Evolutionary conservation across 352 stramenopile species (phyloP), one percentile per base, ranked within the genome.

Genomic region (Phytophthora lateralis): DNA sequence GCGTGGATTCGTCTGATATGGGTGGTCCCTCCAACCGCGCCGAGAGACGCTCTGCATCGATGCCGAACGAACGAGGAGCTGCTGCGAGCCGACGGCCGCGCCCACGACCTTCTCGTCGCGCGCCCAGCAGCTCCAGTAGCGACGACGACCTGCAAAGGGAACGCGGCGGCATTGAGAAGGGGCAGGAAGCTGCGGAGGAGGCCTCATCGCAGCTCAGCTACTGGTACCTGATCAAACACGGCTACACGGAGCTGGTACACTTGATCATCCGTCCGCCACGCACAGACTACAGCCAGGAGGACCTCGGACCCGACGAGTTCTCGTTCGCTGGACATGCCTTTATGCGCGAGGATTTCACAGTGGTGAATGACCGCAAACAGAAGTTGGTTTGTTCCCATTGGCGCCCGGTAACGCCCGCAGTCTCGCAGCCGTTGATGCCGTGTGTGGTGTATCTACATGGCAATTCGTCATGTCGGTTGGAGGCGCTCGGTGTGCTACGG

Each of bases 371-470:
- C 58, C 77, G 90, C 29, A 61, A 76, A 15, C 83, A 97, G 68
- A 87, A 77, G 30, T 69, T 99, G 8, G 78, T 97, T 50, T 99
- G 97, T 71, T 98, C 92, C 29, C 91, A 98, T 63, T 99, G 97
- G 97, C 78, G 89, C 57, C 93, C 91, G 0, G 63, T 66, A 18
- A 63, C 63, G n/a, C 41, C 72, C 48, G 48, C 65, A 8, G 55
- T 72, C 20, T 60, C 50, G 3, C 66, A 81, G 35, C 69, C 91
- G 12, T 32, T 43, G 27, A 68, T 95, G 42, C 89, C 91, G 12
- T 98, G 96, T 65, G 81, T 99, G 4, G 98, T 99, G 55, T 99
- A 99, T 57, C 82, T 99, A 55, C 97, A 99, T 64, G 97, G 97
- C 50, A 99, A 99, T 71, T 98, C 93, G 9, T 98, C 90, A 11